Base-by-base conservation (phyloP, 345 rosid species). In the Corchorus capsularis region DNA sequence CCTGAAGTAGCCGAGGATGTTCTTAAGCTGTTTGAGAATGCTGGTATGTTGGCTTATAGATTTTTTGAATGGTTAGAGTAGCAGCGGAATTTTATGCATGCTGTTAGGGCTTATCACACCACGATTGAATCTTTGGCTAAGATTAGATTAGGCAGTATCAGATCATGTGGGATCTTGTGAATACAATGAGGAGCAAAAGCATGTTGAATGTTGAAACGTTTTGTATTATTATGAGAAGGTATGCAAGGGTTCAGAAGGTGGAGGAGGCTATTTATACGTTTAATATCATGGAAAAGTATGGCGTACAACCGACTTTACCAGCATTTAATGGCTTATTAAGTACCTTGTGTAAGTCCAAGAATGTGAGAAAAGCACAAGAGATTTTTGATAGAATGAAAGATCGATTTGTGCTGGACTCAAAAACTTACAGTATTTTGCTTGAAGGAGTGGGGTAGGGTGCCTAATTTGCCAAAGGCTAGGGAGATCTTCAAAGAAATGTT, bases 31-130 rank as follows among this genome's bases (percentile, higher is more conserved):
- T 91, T 89, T 32, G 84, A 83, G 82, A 93, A 94, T 83, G 97
- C 98, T n/a, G 98, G 98, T 69, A 83, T 90, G 85, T 69, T 87
- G 61, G 95, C 98, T 0, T 93, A 90, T 79, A 84, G 92, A 12
- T 93, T 94, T 86, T 94, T 94, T 27, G 89, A 90, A 27, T 94
- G 98, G 98, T 89, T 92, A n/a, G 97, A 85, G 80, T 91, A 93
- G 87, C 98, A 93, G 72, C 78, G 91, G 45, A 87, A 85, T 75
- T 93, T 87, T 74, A 79, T 79, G 32, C 98, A 89, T 66, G 91
- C 90, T 14, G 75, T 90, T 20, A 85, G 86, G 74, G 94, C 95
- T 6, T 91, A 88, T 63, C 98, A 94, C 64, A 80, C 78, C 46
- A 83, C 90, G 88, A 90, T 94, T 15, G 92, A 86, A 77, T 90